Base-by-base conservation (phyloP, 768 basidiomycete species). In the Lactifluus hygrophoroides region DNA sequence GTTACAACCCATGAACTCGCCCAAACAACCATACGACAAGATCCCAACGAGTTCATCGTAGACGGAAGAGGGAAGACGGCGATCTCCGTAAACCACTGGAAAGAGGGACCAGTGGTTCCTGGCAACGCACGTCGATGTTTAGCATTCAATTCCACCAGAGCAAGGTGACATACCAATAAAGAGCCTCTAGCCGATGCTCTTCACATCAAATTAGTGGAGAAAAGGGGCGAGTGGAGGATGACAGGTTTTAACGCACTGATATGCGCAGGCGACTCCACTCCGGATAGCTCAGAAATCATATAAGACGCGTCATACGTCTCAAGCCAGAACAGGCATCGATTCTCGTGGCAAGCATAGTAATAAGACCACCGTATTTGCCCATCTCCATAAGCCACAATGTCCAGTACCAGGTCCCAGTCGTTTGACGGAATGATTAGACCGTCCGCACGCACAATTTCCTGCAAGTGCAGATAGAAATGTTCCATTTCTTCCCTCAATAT, bases 301-400 rank as follows among this genome's bases (percentile, higher is more conserved):
- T 68, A 52, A 0, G 58, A 42, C 0, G 75, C 72, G 0, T 75
- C 65, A 56, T 74, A 77, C 0, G 71, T 61, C 46, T 83, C 75
- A 43, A 83, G 54, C 74, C 79, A 85, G 61, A 84, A 85, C 10
- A 84, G 66, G 19, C 70, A 65, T 25, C 77, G 74, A 0, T 67
- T 66, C 5, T 61, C 17, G 44, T 81, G 80, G 59, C 81, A 73
- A 27, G 74, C 79, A 51, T 77, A 80, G 63, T 82, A 83, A 64
- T 83, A 83, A 59, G 74, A 53, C 63, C 67, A 65, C 1, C 45
- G 16, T 35, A 58, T 42, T 37, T 78, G 74, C 14, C 71, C 64
- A 23, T 72, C 61, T 0, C 60, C 38, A 0, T 71, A 66, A 10
- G 81, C 52, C 4, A 62, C 48, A 21, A 19, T 66, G 49, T 56